Conservation (phyloP, 225 moss, liverwort and hornwort genomes). For the Rhytidiadelphus loreus region DNA sequence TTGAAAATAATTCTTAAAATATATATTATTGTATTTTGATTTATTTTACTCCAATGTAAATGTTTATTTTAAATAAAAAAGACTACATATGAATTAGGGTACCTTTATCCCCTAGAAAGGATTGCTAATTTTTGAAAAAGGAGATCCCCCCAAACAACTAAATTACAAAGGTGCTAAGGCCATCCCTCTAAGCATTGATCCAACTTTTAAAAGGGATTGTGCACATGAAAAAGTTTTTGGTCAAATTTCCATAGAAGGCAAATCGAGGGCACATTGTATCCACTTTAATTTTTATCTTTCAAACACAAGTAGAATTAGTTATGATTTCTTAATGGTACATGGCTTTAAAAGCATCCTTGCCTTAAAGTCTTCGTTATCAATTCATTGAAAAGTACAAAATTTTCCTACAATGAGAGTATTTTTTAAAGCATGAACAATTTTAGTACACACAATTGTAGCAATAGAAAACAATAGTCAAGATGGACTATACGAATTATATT, state of each 20-base stretch:
- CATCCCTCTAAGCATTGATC: not conserved
- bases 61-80: not conserved
- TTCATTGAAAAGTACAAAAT: not conserved
- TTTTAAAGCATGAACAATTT: not conserved
- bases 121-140: not conserved
- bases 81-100: fast-evolving
- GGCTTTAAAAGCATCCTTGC: too few species aligned
- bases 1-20: not conserved
- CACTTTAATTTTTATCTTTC: not conserved
- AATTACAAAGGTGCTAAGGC: too few species aligned
- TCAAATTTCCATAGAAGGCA: not conserved
- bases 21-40: not conserved
- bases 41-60: not conserved
- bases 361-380: not conserved
- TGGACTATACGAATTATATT: not conserved
- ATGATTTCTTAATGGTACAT: not conserved
- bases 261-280: fast-evolving
- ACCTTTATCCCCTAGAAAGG: not conserved
- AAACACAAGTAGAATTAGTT: fast-evolving
- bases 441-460: fast-evolving
- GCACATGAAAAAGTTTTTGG: not conserved
- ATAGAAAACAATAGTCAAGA: not conserved
- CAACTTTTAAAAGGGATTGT: not conserved
- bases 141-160: not conserved
- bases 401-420: too few species aligned